Base-by-base conservation (phyloP, 2,329 filamentous ascomycete genomes). In the Diaporthe sp. region DNA sequence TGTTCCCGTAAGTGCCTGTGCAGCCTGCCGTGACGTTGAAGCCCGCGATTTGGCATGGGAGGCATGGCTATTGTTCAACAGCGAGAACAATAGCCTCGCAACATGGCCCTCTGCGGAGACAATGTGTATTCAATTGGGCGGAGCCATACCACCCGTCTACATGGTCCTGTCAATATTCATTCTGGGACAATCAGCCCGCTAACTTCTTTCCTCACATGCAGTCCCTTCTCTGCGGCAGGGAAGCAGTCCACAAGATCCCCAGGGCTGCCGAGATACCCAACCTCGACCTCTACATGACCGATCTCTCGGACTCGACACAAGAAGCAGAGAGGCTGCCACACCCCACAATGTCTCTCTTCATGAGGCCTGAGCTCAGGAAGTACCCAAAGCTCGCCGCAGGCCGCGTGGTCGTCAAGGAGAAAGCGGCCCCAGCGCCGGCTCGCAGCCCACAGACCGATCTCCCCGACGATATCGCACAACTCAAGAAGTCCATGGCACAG, bases 281-380 rank as follows among this genome's bases (percentile, higher is more conserved):
- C 42, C 88, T 89, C 83, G 90, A 92, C 73, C 83, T 93, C 37
- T 92, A 88, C 81, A 85, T 89, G 55, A 88, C 89, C 61, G 85
- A 88, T 76, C 86, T 88, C n/a, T 85, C 86, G 78, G 85, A 88
- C 73, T 85, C 87, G 4, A 84, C 85, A 25, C 83, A 84, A 78
- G 84, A 84, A 78, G 88, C 88, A 39, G 85, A 86, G 76, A 86
- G 86, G 78, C 81, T 91, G 34, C 86, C 89, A 37, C 83, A 87
- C 31, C 83, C 85, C n/a, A 86, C 88, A 31, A 88, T 88, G 80
- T 88, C 87, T 9, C 82, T 92, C 34, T 87, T 90, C 80, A 84
- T 84, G 75, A 87, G 86, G 74, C 85, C 76, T 79, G 63, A 84
- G 80, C 77, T 80, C 78, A 47, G 53, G 12, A 71, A 65, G 17